A percentile compares a stretch with the other conserved stretches of the same genome.
phyloP scores from a whole-genome alignment of 1,139 yeast species.

The Yamadazyma pseudoaaseri region DNA sequence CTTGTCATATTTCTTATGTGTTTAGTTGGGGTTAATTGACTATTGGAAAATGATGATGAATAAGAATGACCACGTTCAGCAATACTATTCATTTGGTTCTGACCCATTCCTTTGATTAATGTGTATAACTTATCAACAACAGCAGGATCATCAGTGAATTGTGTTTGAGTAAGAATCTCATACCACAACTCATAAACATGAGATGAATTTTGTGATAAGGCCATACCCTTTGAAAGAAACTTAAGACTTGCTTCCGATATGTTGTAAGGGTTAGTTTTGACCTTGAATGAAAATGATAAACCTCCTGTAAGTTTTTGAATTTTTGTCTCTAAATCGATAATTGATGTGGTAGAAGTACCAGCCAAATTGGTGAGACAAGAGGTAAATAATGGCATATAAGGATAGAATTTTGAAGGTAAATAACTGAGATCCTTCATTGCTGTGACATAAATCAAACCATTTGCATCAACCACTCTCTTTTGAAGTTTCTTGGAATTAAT shows the following conservation, averaged over 20 bases:
- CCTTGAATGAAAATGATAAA: constrained; percentile 55
- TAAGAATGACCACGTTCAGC: constrained; percentile 89
- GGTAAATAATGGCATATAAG: constrained; percentile 73
- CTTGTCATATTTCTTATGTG: constrained; percentile 60
- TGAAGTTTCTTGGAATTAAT: constrained; percentile 29
- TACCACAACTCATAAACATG: constrained; percentile 65
- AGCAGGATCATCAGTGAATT: constrained; percentile 43
- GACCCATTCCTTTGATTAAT: constrained; percentile 69
- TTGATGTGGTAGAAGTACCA: constrained; percentile 70
- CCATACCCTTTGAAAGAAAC: constrained; percentile 61
- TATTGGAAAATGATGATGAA: constrained; percentile 68
- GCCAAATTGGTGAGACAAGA: constrained; percentile 77
- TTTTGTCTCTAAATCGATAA: constrained; percentile 81
- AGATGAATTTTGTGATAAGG: constrained; percentile 63
- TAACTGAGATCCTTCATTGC: constrained; percentile 56
- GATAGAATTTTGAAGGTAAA: constrained; percentile 60
- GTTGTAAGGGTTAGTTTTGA: constrained; percentile 55
- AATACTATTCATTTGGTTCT: constrained; percentile 73
- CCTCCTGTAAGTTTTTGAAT: constrained; percentile 89
- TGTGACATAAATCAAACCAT: constrained; percentile 71
- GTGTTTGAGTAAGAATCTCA: constrained; percentile 68
- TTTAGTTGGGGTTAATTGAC: constrained; percentile 61
- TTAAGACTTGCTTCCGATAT: constrained; percentile 45
- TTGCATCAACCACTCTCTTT: constrained; percentile 61
- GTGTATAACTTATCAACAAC: constrained; percentile 67